Base-by-base conservation (phyloP, 345 rosid species). In the Eucalyptus shirleyi region DNA sequence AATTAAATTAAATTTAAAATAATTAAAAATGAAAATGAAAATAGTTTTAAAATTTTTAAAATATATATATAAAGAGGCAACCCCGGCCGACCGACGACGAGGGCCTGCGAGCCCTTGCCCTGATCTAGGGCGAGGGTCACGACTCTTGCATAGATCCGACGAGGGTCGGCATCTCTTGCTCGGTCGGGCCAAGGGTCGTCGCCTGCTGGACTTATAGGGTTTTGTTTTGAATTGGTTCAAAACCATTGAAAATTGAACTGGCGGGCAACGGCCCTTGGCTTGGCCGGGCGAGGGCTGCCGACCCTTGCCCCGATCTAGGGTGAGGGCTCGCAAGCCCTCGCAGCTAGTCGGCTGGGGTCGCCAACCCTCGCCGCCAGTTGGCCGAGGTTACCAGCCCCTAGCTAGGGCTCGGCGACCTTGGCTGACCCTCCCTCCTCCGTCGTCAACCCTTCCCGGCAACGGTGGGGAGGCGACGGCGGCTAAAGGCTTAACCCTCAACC, bases 281-380 rank as follows among this genome's bases (percentile, higher is more conserved):
- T 0, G 0, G 16, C 0, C 0, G 3, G 3, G 51, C 3, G 0
- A 50, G 17, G 17, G 51, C 0, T 2, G 6, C 50, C 50, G 0
- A 50, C 50, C 50, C 50, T 14, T 2, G 16, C 16, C 50, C 0
- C 3, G 17, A 50, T 50, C 6, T 13, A 1, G 51, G 51, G 17
- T 1, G 0, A 50, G 17, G 17, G 17, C 51, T 50, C 6, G 3
- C 6, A 0, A 0, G 51, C 17, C 50, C 51, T 49, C 16, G 1
- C 2, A 1, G 1, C 1, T 2, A 6, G 16, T 49, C 0, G 50
- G 50, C 2, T 0, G 15, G 2, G 50, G 6, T 49, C 15, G 0
- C 50, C 2, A 12, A n/a, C n/a, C n/a, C n/a, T n/a, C n/a, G n/a
- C n/a, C n/a, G 2, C 37, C n/a, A n/a, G n/a, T n/a, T n/a, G n/a